Evolutionary conservation across 371 early-diverging fungal species (phyloP), one percentile per base, ranked within the genome.

Genomic region (Nosema muscidifuracis): DNA sequence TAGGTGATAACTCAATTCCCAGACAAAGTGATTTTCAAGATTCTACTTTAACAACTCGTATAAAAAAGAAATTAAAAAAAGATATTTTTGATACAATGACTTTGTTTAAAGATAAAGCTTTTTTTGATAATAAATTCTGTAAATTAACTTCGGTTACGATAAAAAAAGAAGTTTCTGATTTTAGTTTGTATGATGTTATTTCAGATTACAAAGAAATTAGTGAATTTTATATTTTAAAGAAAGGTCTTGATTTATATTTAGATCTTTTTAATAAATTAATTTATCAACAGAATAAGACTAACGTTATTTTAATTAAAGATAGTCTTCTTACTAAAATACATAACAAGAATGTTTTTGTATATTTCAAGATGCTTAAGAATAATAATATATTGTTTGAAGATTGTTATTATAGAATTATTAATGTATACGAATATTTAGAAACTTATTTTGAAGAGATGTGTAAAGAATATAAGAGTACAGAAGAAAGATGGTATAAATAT

Each of bases 61-160:
- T 77, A 10, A 77, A 77, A 51, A 77, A 77, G 36, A 74, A 65
- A 36, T 26, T 77, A 3, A 77, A 77, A 33, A 57, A 40, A 18
- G 74, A 69, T 30, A 63, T 68, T 51, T 64, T 64, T 53, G 65
- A 51, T 1, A 69, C 26, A 18, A 28, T 69, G 18, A 50, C 34
- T 30, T 53, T 69, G 61, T 69, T 67, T 4, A 42, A 28, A 13
- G 74, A 62, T 47, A 72, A 47, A 47, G 3, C 56, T 13, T 77
- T 77, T 51, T 77, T 77, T 51, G 68, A 67, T n/a, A 73, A 61
- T 34, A 67, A 58, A 18, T 47, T 61, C 31, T 20, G 7, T 9
- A 53, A 55, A 66, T 22, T 51, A 66, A 26, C 69, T 43, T 15
- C 33, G 38, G 18, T 1, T n/a, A 43, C 55, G 51, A 18, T 22